Conservation (phyloP, 805 yeast genomes). For the Aciculoconidium aculeatum region DNA sequence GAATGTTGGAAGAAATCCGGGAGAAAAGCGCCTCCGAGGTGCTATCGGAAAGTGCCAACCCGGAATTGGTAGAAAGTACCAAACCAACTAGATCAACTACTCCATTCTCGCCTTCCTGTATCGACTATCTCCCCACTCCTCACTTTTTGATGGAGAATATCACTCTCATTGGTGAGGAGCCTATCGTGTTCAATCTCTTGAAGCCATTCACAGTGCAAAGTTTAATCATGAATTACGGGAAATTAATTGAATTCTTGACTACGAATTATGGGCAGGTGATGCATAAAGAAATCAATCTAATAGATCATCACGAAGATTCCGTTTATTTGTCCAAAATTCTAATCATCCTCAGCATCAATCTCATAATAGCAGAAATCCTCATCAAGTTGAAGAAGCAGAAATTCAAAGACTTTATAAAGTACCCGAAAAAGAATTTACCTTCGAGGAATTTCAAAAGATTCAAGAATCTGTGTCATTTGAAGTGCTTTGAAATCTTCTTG, state of each 20-base stretch:
- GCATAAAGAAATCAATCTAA: slow-evolving; percentile 12
- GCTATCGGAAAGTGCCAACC: neutral
- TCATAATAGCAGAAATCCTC: slow-evolving; percentile 24
- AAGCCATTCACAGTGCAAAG: slow-evolving; percentile 25
- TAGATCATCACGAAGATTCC: slow-evolving; percentile 22
- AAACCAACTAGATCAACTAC: no score
- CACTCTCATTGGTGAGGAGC: slow-evolving; percentile 20
- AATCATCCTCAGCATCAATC: slow-evolving; percentile 20
- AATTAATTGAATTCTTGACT: slow-evolving; percentile 19
- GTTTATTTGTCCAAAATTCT: slow-evolving; percentile 20
- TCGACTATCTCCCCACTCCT: slow-evolving; percentile 15
- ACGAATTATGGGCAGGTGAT: slow-evolving; percentile 8
- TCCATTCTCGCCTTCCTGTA: no score
- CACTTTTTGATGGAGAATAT: slow-evolving; percentile 20
- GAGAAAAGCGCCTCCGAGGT: slow-evolving; percentile 4
- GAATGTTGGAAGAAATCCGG: slow-evolving; percentile 8
- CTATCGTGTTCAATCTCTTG: slow-evolving; percentile 20
- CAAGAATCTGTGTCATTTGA: slow-evolving; percentile 20
- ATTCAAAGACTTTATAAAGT: slow-evolving; percentile 15
- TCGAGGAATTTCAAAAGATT: slow-evolving; percentile 18
- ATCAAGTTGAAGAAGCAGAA: slow-evolving; percentile 24
- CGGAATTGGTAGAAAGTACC: neutral
- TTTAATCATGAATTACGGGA: slow-evolving; percentile 16
- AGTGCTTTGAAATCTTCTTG: slow-evolving; percentile 23
- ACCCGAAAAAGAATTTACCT: slow-evolving; percentile 12